phyloP scores from a whole-genome alignment of 208 protist genomes.

The Trypanosoma boissoni region DNA sequence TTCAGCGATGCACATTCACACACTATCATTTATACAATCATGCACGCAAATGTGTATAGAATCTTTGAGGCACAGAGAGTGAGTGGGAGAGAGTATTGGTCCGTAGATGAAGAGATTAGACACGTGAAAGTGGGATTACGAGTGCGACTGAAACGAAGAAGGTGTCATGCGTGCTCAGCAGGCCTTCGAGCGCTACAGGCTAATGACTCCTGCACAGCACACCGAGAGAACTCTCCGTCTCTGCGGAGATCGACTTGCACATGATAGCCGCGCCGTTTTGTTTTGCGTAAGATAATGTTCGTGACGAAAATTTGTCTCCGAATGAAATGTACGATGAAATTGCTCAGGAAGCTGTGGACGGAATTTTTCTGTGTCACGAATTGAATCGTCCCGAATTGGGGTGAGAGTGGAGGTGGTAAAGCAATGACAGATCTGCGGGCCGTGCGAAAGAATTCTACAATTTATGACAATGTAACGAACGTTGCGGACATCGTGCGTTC shows the following conservation, averaged over 20 bases:
- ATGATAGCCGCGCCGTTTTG: constrained; percentile 47
- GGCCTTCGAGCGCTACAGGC: constrained; percentile 67
- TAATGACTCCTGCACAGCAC: constrained; percentile 39
- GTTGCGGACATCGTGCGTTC: constrained; percentile 82
- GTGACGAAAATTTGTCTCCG: constrained; percentile 84
- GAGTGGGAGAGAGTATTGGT: constrained; percentile 1
- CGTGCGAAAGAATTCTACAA: constrained; percentile 56
- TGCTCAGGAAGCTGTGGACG: constrained; percentile 76
- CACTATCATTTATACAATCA: no score
- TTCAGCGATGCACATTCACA: no score
- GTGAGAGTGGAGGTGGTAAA: constrained; percentile 92
- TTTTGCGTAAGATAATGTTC: constrained; percentile 88
- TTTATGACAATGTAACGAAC: constrained; percentile 68
- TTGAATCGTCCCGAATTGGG: constrained; percentile 82
- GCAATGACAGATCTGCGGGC: constrained; percentile 84
- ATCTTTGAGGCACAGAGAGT: no score
- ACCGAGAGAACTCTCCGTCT: constrained; percentile 68
- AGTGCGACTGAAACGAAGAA: constrained; percentile 71
- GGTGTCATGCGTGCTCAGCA: constrained; percentile 53
- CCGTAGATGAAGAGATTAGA: constrained; percentile 20
- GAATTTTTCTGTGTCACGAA: constrained; percentile 80
- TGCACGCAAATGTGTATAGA: no score
- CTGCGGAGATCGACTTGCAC: constrained; percentile 42
- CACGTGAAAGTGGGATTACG: constrained; percentile 84
- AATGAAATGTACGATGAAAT: constrained; percentile 90